Base-by-base conservation (phyloP, 495 filamentous ascomycete genomes). In the Rhypophila decipiens region DNA sequence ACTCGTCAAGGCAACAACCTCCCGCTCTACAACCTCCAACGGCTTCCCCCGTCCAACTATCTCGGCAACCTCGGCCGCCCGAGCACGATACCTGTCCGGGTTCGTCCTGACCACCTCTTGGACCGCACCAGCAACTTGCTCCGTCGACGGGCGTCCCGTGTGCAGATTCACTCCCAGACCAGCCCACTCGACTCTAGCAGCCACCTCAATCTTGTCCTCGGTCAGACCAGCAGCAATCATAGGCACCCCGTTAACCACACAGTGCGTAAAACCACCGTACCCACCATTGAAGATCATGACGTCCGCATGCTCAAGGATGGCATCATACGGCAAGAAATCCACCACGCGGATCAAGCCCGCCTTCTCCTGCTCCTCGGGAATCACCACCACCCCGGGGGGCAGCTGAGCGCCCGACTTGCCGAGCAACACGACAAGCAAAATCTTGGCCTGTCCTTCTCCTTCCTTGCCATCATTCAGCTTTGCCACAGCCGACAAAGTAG, bases 251-350 rank as follows among this genome's bases (percentile, higher is more conserved):
- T 67, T 56, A 17, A 44, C 45, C 2, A 68, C 43, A 39, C 49
- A 52, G 44, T 65, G 65, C 44, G 54, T 50, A 24, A 68, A 63
- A 0, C 48, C 57, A 23, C 66, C 66, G 35, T 67, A 68, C 1
- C 61, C 59, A 2, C 59, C 65, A 24, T 66, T 68, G 13, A 56
- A 60, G 8, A 69, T 46, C 48, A 71, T 61, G 12, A 69, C 64
- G 24, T 55, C 50, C 3, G 46, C 52, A 39, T 59, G 44, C 23
- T 50, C 41, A 5, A 68, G 53, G 3, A 67, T 40, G 12, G 57
- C 52, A 39, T 65, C 63, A 39, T 59, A 71, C n/a, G 67, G 67
- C n/a, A 71, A 47, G 40, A 53, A 69, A 36, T 69, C 62, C 7
- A 47, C 53, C 0, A 69, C 55, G 15, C 50, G 39, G 19, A 56